phyloP scores from a whole-genome alignment of 1,139 yeast genomes.

The Neolecta irregularis region DNA sequence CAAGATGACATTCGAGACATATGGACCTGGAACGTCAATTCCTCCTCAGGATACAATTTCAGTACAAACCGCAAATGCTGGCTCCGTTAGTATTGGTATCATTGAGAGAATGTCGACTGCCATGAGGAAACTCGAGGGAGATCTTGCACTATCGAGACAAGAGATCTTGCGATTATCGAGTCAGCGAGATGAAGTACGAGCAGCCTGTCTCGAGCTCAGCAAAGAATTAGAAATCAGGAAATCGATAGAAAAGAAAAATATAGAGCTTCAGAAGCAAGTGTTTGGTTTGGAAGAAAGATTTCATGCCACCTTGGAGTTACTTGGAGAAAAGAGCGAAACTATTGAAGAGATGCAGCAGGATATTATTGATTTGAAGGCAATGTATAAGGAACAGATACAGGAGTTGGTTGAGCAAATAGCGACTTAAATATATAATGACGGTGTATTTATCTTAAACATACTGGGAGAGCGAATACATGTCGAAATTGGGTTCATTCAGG shows the following conservation, averaged over 20 bases:
- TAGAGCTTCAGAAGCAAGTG: slow-evolving; percentile 25
- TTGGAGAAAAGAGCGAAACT: slow-evolving; percentile 79
- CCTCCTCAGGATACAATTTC: no score
- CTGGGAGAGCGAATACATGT: no score
- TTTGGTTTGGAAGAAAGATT: slow-evolving; percentile 22
- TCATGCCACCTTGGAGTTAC: slow-evolving; percentile 51
- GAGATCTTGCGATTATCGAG: slow-evolving; percentile 38
- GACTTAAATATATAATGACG: no score
- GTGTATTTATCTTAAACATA: no score
- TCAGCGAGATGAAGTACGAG: slow-evolving; percentile 54
- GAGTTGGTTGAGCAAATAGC: slow-evolving; percentile 75
- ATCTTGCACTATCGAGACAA: slow-evolving; percentile 48
- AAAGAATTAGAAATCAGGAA: slow-evolving; percentile 44
- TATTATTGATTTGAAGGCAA: slow-evolving; percentile 69
- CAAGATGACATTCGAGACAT: no score
- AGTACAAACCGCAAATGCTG: no score
- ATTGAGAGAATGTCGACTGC: slow-evolving; percentile 53
- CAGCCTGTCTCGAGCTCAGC: slow-evolving; percentile 45
- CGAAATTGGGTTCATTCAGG: no score
- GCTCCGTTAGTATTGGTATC: slow-evolving; percentile 11
- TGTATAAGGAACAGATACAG: slow-evolving; percentile 70
- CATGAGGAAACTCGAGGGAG: slow-evolving; percentile 66
- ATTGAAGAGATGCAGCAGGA: slow-evolving; percentile 81
- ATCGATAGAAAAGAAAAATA: slow-evolving; percentile 27
- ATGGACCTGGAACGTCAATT: no score